Percentiles rank a stretch among this genome's conserved stretches.
phyloP scores from a whole-genome alignment of 306 rosid species.

The Vigna nakashimae region DNA sequence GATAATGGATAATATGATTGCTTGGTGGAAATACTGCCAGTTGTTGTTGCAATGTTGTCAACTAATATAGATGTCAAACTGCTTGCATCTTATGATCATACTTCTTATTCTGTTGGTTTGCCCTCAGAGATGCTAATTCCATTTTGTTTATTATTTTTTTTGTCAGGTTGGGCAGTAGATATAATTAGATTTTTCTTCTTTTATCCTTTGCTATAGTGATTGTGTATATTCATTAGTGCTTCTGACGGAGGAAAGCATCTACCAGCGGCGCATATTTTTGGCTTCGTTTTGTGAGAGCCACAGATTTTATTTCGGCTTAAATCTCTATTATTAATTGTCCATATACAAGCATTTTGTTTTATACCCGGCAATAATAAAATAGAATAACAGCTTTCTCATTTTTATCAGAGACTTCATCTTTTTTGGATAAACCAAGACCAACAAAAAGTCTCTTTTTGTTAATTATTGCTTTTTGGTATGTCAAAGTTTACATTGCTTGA shows the following conservation, averaged over 20 bases:
- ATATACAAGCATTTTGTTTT: conserved; percentile 39
- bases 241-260: conserved; percentile 48
- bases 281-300: conserved; percentile 44
- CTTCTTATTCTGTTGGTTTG: neutral
- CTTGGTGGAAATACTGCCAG: neutral
- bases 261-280: conserved; percentile 48
- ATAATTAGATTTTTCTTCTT: conserved; percentile 19
- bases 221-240: conserved; percentile 48
- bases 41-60: neutral
- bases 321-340: conserved; percentile 39
- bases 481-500: neutral
- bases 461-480: neutral
- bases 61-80: neutral
- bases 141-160: neutral
- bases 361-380: conserved; percentile 36
- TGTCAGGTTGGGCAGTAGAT: conserved; percentile 44
- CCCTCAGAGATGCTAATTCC: conserved; percentile 6
- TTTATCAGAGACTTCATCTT: neutral
- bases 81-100: conserved; percentile 11
- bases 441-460: too few relatives aligned
- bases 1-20: neutral
- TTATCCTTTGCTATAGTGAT: conserved; percentile 3
- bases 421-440: neutral
- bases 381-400: conserved; percentile 30
- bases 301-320: conserved; percentile 31